A percentile compares a stretch with the other conserved stretches of the same genome.
phyloP scores from a whole-genome alignment of 2,329 filamentous ascomycete species.

The Sporothrix pseudoabietina region DNA sequence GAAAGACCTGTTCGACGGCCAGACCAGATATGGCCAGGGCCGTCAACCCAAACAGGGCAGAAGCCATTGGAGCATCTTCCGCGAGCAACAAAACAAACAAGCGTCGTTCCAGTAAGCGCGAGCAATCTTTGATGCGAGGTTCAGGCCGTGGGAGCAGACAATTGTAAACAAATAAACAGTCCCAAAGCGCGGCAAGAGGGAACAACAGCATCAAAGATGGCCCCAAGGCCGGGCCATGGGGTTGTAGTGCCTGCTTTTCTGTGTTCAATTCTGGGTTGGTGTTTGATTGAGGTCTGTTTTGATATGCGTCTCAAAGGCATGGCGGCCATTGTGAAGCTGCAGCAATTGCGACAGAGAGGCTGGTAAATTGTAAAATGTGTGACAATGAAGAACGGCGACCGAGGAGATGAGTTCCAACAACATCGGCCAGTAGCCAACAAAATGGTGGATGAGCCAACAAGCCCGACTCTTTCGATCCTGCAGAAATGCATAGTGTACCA shows the following conservation, averaged over 20 bases:
- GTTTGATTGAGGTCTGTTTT: not conserved
- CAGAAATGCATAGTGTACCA: not conserved
- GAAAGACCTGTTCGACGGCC: not conserved
- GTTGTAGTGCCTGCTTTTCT: not conserved
- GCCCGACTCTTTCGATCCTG: conserved; percentile 6
- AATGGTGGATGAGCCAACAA: not conserved
- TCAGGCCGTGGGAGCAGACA: not conserved
- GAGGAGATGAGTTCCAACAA: not conserved
- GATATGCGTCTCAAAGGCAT: not conserved
- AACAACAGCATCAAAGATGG: not conserved
- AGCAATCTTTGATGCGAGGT: too few relatives aligned
- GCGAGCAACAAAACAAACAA: conserved; percentile 17
- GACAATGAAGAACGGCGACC: not conserved
- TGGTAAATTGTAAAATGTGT: not conserved
- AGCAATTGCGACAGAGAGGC: not conserved
- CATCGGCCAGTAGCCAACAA: not conserved
- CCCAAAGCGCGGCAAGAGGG: not conserved
- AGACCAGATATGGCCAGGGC: not conserved
- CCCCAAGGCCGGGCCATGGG: not conserved
- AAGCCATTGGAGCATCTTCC: conserved; percentile 11
- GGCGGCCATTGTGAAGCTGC: not conserved
- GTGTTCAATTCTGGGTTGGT: not conserved
- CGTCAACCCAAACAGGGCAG: not conserved
- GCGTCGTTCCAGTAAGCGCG: conserved; percentile 14
- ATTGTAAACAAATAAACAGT: conserved; percentile 17